Evolutionary conservation across 768 basidiomycete genomes (phyloP).

Genomic region (Trichaptum fuscoviolaceum): DNA sequence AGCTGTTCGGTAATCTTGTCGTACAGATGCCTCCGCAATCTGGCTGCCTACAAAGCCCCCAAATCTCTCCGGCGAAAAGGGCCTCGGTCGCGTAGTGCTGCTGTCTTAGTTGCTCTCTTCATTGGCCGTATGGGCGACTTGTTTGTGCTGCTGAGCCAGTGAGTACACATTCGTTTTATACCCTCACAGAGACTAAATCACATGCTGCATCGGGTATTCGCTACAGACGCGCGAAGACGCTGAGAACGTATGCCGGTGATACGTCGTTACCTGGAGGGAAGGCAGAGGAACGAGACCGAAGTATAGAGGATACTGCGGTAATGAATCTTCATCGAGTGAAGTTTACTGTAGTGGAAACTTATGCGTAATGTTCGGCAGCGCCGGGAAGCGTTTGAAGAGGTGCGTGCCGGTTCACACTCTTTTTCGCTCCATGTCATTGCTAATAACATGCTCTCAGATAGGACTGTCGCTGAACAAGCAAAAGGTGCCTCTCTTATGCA

Average conservation of each 20-base stretch:
- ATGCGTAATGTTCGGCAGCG: conserved; percentile 38
- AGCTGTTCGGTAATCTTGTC: neutral
- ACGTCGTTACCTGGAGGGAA: conserved; percentile 87
- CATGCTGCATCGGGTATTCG: conserved; percentile 3
- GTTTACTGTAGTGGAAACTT: neutral
- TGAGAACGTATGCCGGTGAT: conserved; percentile 80
- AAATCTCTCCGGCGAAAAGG: conserved; percentile 24
- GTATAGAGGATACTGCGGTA: conserved; percentile 78
- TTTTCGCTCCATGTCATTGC: conserved; percentile 5
- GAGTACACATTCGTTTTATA: conserved; percentile 23
- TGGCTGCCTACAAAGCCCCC: conserved; percentile 43
- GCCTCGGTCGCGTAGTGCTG: conserved; percentile 55
- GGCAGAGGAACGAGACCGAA: conserved; percentile 60
- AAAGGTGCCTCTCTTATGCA: conserved; percentile 70
- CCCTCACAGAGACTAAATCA: neutral
- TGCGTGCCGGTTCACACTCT: conserved; percentile 22
- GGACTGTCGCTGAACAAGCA: conserved; percentile 70
- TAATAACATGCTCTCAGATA: conserved; percentile 43
- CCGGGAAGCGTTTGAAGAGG: conserved; percentile 90
- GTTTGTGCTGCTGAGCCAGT: conserved; percentile 83
- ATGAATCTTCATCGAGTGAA: conserved; percentile 19
- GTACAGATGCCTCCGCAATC: conserved; percentile 47
- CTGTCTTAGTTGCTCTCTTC: conserved; percentile 81
- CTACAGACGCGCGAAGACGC: conserved; percentile 63
- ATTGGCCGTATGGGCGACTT: conserved; percentile 79